Conservation (phyloP, 192 early-diverging fungal species). For the Glomus cerebriforme region DNA sequence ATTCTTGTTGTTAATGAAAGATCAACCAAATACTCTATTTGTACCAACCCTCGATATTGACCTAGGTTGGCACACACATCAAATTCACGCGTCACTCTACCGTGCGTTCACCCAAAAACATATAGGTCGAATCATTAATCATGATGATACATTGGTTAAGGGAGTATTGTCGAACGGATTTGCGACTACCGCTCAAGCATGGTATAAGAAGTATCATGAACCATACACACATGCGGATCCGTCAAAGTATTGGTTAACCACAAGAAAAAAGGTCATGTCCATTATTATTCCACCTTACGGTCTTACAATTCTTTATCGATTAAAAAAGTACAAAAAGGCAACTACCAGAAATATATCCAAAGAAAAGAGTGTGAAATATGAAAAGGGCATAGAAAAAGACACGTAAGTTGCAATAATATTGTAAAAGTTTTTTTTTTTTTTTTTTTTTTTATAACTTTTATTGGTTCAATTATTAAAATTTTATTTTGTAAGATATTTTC, state of each 20-base stretch:
- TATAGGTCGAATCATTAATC: slow-evolving; percentile 22
- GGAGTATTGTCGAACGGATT: not conserved
- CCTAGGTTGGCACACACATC: slow-evolving; percentile 71
- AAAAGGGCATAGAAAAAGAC: no score
- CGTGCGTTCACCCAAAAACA: slow-evolving; percentile 51
- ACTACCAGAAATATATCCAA: no score
- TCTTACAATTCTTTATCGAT: not conserved
- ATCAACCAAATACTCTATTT: slow-evolving; percentile 36
- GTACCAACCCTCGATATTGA: slow-evolving; percentile 73
- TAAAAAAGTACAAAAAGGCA: not conserved
- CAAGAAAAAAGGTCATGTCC: not conserved
- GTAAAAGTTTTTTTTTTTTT: no score
- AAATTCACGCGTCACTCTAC: slow-evolving; percentile 57
- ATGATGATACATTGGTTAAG: not conserved
- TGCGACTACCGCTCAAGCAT: slow-evolving; percentile 36
- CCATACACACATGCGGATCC: not conserved
- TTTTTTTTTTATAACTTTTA: no score
- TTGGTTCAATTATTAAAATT: no score
- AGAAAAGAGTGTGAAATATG: no score
- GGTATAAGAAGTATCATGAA: slow-evolving; percentile 40
- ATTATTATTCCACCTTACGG: not conserved
- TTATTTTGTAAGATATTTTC: no score
- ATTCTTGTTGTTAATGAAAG: slow-evolving; percentile 50
- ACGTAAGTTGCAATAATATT: no score
- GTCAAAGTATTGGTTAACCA: not conserved